Evolutionary conservation across 352 stramenopile species (phyloP).

Genomic region (Peronospora destructor): DNA sequence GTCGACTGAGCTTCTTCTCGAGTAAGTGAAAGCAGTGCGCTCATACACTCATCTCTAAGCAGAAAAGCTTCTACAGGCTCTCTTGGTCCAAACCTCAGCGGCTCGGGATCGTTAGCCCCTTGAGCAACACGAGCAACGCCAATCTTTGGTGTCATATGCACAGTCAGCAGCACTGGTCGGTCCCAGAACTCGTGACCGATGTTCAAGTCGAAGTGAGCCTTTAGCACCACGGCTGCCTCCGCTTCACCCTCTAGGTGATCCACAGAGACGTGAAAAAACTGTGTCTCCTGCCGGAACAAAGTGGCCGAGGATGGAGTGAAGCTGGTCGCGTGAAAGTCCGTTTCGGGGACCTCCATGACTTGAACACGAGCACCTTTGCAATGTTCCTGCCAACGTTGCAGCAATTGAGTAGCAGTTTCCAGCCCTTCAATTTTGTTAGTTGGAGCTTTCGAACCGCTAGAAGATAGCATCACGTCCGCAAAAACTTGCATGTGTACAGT

Average conservation of each 20-base stretch:
- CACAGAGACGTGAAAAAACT: slow-evolving; percentile 30
- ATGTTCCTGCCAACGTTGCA: slow-evolving; percentile 34
- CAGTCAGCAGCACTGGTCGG: slow-evolving; percentile 42
- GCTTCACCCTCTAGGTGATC: slow-evolving; percentile 1
- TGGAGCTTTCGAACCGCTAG: neutral
- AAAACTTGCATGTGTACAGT: slow-evolving; percentile 34
- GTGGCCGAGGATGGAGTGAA: slow-evolving; percentile 18
- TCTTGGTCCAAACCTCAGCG: neutral
- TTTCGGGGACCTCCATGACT: slow-evolving; percentile 25
- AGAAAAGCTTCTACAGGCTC: slow-evolving; percentile 8
- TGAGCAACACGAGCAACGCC: slow-evolving; percentile 9
- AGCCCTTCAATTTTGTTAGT: slow-evolving; percentile 1
- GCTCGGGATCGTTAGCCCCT: neutral
- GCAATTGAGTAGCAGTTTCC: slow-evolving; percentile 1
- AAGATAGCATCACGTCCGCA: slow-evolving; percentile 21
- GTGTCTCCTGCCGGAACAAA: slow-evolving; percentile 59
- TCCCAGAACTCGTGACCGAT: slow-evolving; percentile 58
- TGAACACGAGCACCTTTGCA: slow-evolving; percentile 45
- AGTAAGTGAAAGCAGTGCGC: slow-evolving; percentile 37
- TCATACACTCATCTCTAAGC: slow-evolving; percentile 34
- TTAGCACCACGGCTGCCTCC: slow-evolving; percentile 23
- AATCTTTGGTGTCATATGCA: slow-evolving; percentile 38
- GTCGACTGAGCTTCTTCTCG: slow-evolving; percentile 37
- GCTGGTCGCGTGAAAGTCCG: slow-evolving; percentile 11
- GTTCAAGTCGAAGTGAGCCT: slow-evolving; percentile 49